Conservation (phyloP, 306 rosid genomes). For the Cucumis sativus region Cucumber_9930_V3 NC_026659.2:23094501-23095000, state of each 20-base stretch:
- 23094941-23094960: slow-evolving; percentile 62
- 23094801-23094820: slow-evolving; percentile 14
- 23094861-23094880: slow-evolving; percentile 23
- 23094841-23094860: slow-evolving; percentile 13
- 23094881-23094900: slow-evolving; percentile 5
- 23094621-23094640: not conserved
- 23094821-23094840: slow-evolving; percentile 13
- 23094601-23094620: slow-evolving; percentile 9
- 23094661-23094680: slow-evolving; percentile 32
- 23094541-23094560: not conserved
- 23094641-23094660: slow-evolving; percentile 23
- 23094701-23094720: slow-evolving; percentile 47
- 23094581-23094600: not conserved
- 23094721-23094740: slow-evolving; percentile 47
- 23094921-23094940: slow-evolving; percentile 31
- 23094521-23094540: slow-evolving; percentile 5
- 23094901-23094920: slow-evolving; percentile 37
- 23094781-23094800: slow-evolving; percentile 4
- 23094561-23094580: slow-evolving; percentile 1
- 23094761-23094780: slow-evolving; percentile 34
- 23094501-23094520: slow-evolving; percentile 7
- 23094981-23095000: slow-evolving; percentile 22
- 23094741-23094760: slow-evolving; percentile 4
- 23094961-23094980: slow-evolving; percentile 43
- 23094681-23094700: slow-evolving; percentile 34